Base-by-base conservation (phyloP, 1,284 basidiomycete species). In the Cutaneotrichosporon cavernicola region DNA sequence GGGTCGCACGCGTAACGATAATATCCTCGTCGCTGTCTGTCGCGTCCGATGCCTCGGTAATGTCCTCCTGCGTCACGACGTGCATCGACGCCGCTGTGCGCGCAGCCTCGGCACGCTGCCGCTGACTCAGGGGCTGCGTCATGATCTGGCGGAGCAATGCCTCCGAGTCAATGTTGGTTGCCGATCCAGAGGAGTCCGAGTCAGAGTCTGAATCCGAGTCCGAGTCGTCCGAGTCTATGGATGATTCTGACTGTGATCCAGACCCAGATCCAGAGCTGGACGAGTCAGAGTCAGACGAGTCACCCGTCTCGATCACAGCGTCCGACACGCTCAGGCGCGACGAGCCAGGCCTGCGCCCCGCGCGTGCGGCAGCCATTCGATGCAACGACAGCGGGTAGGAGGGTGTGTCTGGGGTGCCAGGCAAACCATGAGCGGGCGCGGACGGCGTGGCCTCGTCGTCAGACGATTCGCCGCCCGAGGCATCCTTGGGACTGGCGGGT, bases 241-340 rank as follows among this genome's bases (percentile, higher is more conserved):
- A 46, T 18, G 43, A 46, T 8, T 18, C 43, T 18, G 43, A 18
- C 18, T 46, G 16, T n/a, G 43, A 46, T 8, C 43, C 55, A 2
- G 34, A 63, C 10, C 21, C 34, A 2, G 51, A 55, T 40, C 32
- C 43, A 2, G 36, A 36, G 32, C 26, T 31, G 11, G 57, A 36
- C 36, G 55, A 57, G 31, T 60, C 57, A 2, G 56, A 58, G 38
- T 73, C 72, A 2, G 71, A 75, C 16, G 72, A 74, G 59, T 69
- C 67, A 2, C 66, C 72, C 1, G 76, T 78, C 65, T 78, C 76
- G 49, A 78, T 76, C 30, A 74, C 65, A 0, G 76, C 76, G 58
- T 78, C 76, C 18, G 75, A 76, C 16, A 74, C 75, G 64, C 76
- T 78, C 4, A 76, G 63, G 2, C 73, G 73, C 11, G 76, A 77